These are phyloP conservation scores for Beauveria sp. DNA, from an alignment of 2,329 filamentous ascomycete genomes.

Conservation along the genomic window DNA sequence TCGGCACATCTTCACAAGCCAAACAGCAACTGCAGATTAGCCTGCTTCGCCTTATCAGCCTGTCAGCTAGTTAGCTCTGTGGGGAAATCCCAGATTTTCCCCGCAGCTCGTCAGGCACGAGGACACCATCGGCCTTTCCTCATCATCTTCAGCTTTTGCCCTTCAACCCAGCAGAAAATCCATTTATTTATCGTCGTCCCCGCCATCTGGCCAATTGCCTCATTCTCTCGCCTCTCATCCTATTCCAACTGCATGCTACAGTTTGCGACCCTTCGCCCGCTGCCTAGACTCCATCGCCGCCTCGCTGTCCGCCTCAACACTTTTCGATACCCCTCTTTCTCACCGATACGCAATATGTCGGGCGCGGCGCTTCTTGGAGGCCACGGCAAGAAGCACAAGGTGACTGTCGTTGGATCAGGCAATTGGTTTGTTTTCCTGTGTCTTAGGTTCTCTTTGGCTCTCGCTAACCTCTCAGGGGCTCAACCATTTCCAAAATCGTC, in stretches of 20 bases:
- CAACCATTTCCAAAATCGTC: conserved; percentile 93
- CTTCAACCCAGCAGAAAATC: background rate
- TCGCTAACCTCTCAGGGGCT: conserved; percentile 56
- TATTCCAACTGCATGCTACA: background rate
- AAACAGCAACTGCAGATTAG: too few relatives aligned
- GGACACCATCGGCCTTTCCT: background rate
- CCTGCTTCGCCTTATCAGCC: background rate
- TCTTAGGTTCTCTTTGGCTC: background rate
- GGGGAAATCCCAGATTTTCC: background rate
- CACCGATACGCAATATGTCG: conserved; percentile 24
- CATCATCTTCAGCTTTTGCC: background rate
- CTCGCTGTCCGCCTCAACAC: conserved; percentile 3
- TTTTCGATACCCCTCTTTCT: conserved; percentile 1
- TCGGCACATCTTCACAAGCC: too few relatives aligned
- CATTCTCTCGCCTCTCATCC: background rate
- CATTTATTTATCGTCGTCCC: background rate
- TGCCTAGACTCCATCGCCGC: background rate
- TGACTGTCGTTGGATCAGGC: conserved; percentile 88
- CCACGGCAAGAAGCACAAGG: conserved; percentile 72
- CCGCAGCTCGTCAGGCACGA: background rate
- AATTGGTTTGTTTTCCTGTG: conserved; percentile 64
- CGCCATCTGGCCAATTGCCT: background rate
- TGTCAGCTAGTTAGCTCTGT: too few relatives aligned
- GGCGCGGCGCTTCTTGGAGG: conserved; percentile 31
- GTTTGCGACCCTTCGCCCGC: background rate